Conservation (phyloP, 306 rosid species). For the Cicer cuneatum region DNA sequence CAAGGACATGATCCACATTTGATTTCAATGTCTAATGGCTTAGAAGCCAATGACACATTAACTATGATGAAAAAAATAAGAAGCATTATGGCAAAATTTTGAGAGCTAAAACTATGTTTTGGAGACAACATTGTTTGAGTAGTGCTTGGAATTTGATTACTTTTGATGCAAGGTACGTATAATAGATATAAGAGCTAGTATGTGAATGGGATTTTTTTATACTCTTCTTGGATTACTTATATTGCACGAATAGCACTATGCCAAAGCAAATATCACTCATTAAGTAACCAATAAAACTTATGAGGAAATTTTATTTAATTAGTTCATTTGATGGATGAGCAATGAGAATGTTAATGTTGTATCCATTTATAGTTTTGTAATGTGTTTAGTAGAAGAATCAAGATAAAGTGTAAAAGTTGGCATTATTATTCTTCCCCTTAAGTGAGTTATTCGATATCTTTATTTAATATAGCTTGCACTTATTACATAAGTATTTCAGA, state of each 20-base stretch:
- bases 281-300: slow-evolving; percentile 33
- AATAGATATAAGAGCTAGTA: slow-evolving; percentile 33
- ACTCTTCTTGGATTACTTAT: slow-evolving; percentile 44
- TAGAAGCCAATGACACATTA: slow-evolving; percentile 3
- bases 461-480: slow-evolving; percentile 41
- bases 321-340: not conserved
- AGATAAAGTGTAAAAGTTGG: slow-evolving; percentile 46
- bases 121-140: slow-evolving; percentile 44
- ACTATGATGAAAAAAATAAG: slow-evolving; percentile 43
- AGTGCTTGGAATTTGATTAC: slow-evolving; percentile 31
- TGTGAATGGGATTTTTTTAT: slow-evolving; percentile 30
- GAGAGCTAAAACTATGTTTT: slow-evolving; percentile 33
- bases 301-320: slow-evolving; percentile 23
- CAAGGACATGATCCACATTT: slow-evolving; percentile 92
- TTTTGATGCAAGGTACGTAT: slow-evolving; percentile 30
- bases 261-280: slow-evolving; percentile 10
- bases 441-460: slow-evolving; percentile 35
- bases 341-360: not conserved
- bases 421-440: slow-evolving; percentile 40
- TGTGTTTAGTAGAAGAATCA: not conserved
- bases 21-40: slow-evolving; percentile 45
- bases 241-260: slow-evolving; percentile 42
- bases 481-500: slow-evolving; percentile 37
- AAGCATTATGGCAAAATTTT: not conserved
- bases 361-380: not conserved